phyloP scores from a whole-genome alignment of 495 filamentous ascomycete species.

The Aeminium ludgeri region DNA sequence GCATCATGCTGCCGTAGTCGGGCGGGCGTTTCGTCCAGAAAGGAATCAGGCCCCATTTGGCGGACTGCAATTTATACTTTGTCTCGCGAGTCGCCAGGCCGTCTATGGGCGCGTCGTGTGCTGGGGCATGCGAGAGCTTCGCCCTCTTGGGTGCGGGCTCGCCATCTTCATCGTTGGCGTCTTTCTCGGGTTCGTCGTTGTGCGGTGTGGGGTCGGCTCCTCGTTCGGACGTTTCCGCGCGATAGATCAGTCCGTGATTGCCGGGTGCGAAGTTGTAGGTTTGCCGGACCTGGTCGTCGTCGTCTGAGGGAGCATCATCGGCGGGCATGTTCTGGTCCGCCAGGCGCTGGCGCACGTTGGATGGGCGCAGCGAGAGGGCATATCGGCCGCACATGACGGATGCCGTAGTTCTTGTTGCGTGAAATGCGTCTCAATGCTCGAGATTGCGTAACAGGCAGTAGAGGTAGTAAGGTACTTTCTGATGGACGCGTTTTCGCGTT shows the following conservation, averaged over 20 bases:
- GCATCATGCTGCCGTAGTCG: constrained; percentile 57
- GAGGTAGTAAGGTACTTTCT: no score
- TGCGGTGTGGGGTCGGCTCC: constrained; percentile 25
- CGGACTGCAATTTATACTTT: constrained; percentile 72
- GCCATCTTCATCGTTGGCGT: constrained; percentile 11
- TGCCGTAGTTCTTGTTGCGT: no score
- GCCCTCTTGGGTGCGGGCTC: constrained; percentile 10
- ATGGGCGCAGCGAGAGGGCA: constrained; percentile 48
- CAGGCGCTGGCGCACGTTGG: constrained; percentile 50
- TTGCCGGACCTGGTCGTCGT: constrained; percentile 42
- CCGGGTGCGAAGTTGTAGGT: constrained; percentile 90
- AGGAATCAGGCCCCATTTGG: constrained; percentile 84
- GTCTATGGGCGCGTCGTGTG: constrained; percentile 1
- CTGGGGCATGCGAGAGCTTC: constrained; percentile 8
- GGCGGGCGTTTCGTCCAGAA: constrained; percentile 81
- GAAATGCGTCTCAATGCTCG: no score
- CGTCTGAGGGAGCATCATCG: constrained; percentile 58
- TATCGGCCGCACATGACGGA: constrained; percentile 74
- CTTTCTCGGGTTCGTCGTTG: constrained; percentile 15
- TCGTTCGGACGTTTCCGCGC: constrained; percentile 48
- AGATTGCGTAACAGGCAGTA: no score
- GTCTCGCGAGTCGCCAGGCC: constrained; percentile 19
- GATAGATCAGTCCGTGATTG: constrained; percentile 70
- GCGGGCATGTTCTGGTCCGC: constrained; percentile 60
- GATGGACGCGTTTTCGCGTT: no score